Evolutionary conservation across 768 basidiomycete species (phyloP), one percentile per base, ranked within the genome.

Genomic region (Lyophyllum shimeji): DNA sequence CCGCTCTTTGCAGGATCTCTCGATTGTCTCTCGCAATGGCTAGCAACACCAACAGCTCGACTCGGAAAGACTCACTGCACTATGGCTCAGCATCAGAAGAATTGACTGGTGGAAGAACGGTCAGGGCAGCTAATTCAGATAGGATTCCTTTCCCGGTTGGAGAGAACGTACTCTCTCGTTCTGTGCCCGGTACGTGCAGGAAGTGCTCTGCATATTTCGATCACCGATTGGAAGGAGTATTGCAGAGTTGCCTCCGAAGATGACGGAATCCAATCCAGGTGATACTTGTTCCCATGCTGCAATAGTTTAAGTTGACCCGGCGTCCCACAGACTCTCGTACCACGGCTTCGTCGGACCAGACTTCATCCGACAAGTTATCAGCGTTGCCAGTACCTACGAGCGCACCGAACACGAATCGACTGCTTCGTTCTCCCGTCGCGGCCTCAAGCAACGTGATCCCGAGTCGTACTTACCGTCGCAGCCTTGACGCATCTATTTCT

Each of bases 271-370:
- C 21, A 45, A 23, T 12, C 44, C 44, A 45, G 44, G 44, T 45
- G 6, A 45, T 23, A 21, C 15, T 45, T 12, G 5, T 2, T 9
- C 3, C 18, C 9, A 29, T 5, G 29, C 29, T 9, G 4, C 29
- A 29, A 29, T 4, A 9, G 5, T 5, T 29, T 9, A 29, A 9
- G 9, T 15, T 44, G 43, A 44, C 43, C 2, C 24, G 21, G 24
- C 34, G 3, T 17, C 34, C 12, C 12, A 40, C 48, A 65, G 68
- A 60, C 11, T 72, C 75, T 2, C 69, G 72, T 23, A 57, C 59
- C 18, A 72, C 76, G 1, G 74, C 71, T 49, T 77, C 80, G 3
- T 83, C 84, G 46, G 80, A 76, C 52, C 72, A 81, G 23, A 78
- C 76, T 5, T 74, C 70, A 18, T 78, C 77, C 9, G 76, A 78